Base-by-base conservation (phyloP, 345 rosid species). In the Melaleuca alternifolia region DNA sequence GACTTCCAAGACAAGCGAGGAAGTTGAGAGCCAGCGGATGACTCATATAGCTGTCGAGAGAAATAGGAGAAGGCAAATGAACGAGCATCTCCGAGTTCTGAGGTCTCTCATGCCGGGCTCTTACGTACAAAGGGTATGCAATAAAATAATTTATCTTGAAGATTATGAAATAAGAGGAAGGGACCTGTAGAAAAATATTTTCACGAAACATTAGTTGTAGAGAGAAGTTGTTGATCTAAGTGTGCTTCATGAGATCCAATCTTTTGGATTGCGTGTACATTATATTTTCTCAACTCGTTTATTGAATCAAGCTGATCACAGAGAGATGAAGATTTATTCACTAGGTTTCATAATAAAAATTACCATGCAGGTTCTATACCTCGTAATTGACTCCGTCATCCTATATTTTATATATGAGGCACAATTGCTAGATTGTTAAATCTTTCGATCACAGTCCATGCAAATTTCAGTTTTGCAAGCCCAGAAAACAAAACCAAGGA, bases 81-180 rank as follows among this genome's bases (percentile, higher is more conserved):
- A 97, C 84, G 99, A 96, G 61, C 97, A 97, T 92, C 97, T 97
- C 83, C 93, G 96, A 41, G 98, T 96, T 76, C 87, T 97, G 84
- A 93, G 98, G 81, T 92, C 99, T 89, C 97, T 97, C 90, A 97
- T 96, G 99, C 99, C 99, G 4, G 94, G 98, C 51, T 97, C 99
- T 20, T 97, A 96, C 89, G 98, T 94, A 10, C 98, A 97, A 92
- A 90, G 98, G 95, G 99, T 96, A 93, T 56, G 77, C 59, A 48
- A 48, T 10, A n/a, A 46, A 57, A 28, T 23, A 54, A 0, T 50
- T 21, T 51, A 37, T 33, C 33, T 51, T 65, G 11, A 65, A 50
- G 1, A 0, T 23, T 0, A 24, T 18, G 51, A 54, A 37, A 50
- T 8, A 71, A 37, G 18, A 18, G 48, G 48, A 71, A 71, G 18